A percentile compares a stretch with the other conserved stretches of the same genome.
Evolutionary conservation across 1,284 basidiomycete species (phyloP).

Genomic region (Exobasidium rhododendri): DNA sequence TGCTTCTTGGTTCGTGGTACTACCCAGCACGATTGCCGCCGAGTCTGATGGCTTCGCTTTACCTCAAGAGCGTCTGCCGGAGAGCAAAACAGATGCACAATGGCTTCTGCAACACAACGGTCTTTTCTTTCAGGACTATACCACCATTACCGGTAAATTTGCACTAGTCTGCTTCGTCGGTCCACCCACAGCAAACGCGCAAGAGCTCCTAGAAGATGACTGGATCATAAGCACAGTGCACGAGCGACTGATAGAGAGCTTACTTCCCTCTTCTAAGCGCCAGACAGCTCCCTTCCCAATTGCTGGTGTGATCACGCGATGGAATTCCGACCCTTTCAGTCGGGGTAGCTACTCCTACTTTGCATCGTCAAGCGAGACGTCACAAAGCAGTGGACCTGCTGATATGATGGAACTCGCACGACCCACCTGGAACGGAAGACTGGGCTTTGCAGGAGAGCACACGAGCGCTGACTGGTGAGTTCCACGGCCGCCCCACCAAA

Average conservation of each 20-base stretch:
- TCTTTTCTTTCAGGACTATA: not conserved
- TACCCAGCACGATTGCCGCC: not conserved
- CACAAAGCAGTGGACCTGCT: not conserved
- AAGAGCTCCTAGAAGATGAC: constrained; percentile 3
- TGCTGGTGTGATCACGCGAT: not conserved
- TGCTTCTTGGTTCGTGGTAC: not conserved
- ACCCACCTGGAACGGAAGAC: not conserved
- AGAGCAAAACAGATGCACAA: not conserved
- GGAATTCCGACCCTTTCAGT: not conserved
- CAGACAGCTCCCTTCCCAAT: not conserved
- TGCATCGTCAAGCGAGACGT: not conserved
- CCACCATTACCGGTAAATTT: not conserved
- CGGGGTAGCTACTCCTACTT: constrained; percentile 3
- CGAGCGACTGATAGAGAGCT: not conserved
- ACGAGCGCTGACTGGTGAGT: constrained; percentile 1
- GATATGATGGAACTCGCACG: not conserved
- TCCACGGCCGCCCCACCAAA: too few relatives aligned
- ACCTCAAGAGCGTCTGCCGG: not conserved
- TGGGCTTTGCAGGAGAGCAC: constrained; percentile 5
- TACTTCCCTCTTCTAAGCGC: not conserved
- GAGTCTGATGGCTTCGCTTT: not conserved
- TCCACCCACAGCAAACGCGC: not conserved
- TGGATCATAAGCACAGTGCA: constrained; percentile 1
- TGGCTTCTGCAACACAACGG: not conserved
- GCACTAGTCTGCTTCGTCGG: not conserved